Percentiles rank a stretch among this genome's conserved stretches.
Evolutionary conservation across 176 grass and related monocot genomes (phyloP).

Genomic region (Pharus latifolius): DNA sequence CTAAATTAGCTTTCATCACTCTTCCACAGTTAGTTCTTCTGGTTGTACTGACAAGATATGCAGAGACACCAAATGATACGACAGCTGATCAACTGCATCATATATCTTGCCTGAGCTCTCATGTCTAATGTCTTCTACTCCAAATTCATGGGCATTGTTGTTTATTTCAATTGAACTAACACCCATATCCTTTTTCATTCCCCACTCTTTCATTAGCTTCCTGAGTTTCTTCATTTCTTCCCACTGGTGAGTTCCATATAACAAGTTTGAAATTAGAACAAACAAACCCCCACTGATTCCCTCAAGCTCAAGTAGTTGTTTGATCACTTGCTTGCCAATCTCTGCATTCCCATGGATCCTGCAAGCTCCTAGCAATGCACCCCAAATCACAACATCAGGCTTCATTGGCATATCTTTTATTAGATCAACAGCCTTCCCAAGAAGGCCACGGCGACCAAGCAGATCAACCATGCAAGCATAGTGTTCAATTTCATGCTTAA

Average conservation of each 20-base stretch:
- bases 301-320: constrained; percentile 35
- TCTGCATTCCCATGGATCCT: constrained; percentile 36
- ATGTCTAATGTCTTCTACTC: constrained; percentile 35
- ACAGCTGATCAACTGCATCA: background rate
- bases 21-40: background rate
- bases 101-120: constrained; percentile 19
- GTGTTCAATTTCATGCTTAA: constrained; percentile 38
- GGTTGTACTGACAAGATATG: background rate
- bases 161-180: constrained; percentile 33
- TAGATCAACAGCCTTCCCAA: constrained; percentile 29
- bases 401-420: constrained; percentile 49
- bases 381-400: constrained; percentile 47
- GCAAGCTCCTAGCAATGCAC: constrained; percentile 42
- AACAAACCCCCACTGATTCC: constrained; percentile 25
- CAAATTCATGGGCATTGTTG: constrained; percentile 24
- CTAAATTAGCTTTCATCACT: constrained; percentile 6
- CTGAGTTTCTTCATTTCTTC: constrained; percentile 35
- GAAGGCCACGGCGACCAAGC: constrained; percentile 21
- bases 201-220: constrained; percentile 43
- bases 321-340: constrained; percentile 30
- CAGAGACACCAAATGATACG: constrained; percentile 9
- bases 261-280: constrained; percentile 41
- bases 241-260: constrained; percentile 24
- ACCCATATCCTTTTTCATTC: constrained; percentile 30
- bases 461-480: constrained; percentile 51